phyloP scores from a whole-genome alignment of 2,329 filamentous ascomycete species.

The Ophiostoma perfectum region DNA sequence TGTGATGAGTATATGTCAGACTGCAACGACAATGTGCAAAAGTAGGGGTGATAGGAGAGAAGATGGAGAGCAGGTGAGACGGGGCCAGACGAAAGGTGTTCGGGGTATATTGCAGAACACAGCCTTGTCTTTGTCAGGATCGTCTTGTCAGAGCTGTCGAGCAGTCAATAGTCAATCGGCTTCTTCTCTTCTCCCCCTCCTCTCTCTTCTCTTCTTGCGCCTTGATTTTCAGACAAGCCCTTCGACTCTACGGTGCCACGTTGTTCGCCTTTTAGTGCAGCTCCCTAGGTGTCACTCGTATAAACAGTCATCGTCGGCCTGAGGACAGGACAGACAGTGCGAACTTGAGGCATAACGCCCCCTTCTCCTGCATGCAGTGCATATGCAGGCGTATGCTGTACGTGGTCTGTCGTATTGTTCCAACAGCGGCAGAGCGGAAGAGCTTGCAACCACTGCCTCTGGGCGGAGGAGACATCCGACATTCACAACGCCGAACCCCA shows the following conservation, averaged over 20 bases:
- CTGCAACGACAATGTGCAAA: background rate
- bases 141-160: background rate
- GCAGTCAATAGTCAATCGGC: background rate
- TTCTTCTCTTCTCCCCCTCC: too few relatives aligned
- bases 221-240: too few relatives aligned
- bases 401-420: background rate
- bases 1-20: background rate
- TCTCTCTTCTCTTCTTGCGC: too few relatives aligned
- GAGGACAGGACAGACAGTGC: too few relatives aligned
- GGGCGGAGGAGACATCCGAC: too few relatives aligned
- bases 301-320: too few relatives aligned
- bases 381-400: background rate
- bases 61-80: background rate
- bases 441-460: background rate
- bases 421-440: background rate
- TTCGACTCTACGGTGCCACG: too few relatives aligned
- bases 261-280: too few relatives aligned
- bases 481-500: too few relatives aligned
- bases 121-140: background rate
- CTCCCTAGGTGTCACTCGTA: too few relatives aligned
- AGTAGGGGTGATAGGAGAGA: background rate
- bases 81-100: background rate
- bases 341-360: too few relatives aligned
- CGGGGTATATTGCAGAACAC: too few relatives aligned
- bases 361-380: background rate